Evolutionary conservation across 1,139 yeast genomes (phyloP).

Genomic region (Yamadazyma aaseri): DNA sequence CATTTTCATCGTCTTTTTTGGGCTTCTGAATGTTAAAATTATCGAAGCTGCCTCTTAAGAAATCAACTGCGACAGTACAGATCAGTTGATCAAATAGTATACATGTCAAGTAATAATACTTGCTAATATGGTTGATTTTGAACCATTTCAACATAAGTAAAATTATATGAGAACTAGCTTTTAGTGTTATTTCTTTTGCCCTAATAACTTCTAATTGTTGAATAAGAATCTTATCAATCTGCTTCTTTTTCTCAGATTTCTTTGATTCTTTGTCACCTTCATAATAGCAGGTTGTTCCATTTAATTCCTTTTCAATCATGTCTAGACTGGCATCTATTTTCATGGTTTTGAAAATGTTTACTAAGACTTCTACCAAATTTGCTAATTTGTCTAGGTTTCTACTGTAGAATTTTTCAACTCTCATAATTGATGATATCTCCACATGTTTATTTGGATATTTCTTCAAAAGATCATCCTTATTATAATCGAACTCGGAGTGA

Average conservation of each 20-base stretch:
- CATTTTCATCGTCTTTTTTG: constrained; percentile 27
- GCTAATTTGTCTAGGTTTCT: constrained; percentile 53
- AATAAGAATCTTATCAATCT: constrained; percentile 27
- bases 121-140: constrained; percentile 70
- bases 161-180: constrained; percentile 59
- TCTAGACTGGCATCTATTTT: constrained; percentile 35
- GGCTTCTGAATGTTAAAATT: constrained; percentile 32
- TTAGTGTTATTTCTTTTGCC: constrained; percentile 63
- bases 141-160: constrained; percentile 69
- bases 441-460: constrained; percentile 31
- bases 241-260: constrained; percentile 19
- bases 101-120: constrained; percentile 71
- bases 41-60: constrained; percentile 38
- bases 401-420: constrained; percentile 63
- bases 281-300: constrained; percentile 32
- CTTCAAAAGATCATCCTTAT: constrained; percentile 15
- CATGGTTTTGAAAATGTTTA: constrained; percentile 60
- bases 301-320: constrained; percentile 39
- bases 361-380: constrained; percentile 60
- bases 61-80: constrained; percentile 43
- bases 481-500: constrained; percentile 20
- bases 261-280: constrained; percentile 12
- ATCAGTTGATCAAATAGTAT: constrained; percentile 73
- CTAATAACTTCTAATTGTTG: constrained; percentile 55
- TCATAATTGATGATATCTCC: constrained; percentile 44